Evolutionary conservation across 345 rosid genomes (phyloP), one percentile per base, ranked within the genome.

Genomic region (Arabidopsis suecica): DNA sequence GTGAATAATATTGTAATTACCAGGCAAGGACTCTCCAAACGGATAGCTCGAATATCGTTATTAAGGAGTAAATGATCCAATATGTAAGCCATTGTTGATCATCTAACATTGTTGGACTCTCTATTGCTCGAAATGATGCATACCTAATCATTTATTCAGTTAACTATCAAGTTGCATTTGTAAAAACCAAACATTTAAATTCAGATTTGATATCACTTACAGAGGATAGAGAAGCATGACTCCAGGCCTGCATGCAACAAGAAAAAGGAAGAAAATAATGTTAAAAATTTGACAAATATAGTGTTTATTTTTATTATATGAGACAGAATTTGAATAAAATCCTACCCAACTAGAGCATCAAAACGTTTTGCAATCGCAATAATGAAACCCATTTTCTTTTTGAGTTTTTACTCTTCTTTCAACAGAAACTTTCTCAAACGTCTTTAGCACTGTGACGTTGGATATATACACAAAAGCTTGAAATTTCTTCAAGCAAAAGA

Each of bases 51-150:
- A 91, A 91, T 16, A 94, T 77, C 61, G 96, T 84, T 30, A 84
- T 83, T 60, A 94, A 77, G 11, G 98, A 94, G 92, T 91, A 89
- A 4, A 91, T 82, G 18, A 93, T 90, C 98, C 98, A 93, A 70
- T 93, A 93, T 3, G 98, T 94, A 22, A 94, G 87, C 98, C 97
- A 94, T 72, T 94, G 97, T 58, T 90, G 98, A 65, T 94, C 97
- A 63, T 91, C 98, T 33, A 88, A 73, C 49, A 84, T 51, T 9
- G 97, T 83, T 44, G 97, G 98, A 65, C 91, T 91, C 80, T 90
- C 98, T 10, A 94, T 91, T 25, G 98, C 98, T 79, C 95, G 78
- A 71, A 94, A 25, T 9, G 97, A 91, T 37, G 97, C 97, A 72
- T 87, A 93, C 82, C 97, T 93, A 82, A 44, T 42, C 66, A 42